phyloP scores from a whole-genome alignment of 495 filamentous ascomycete genomes.

The Aspergillus asperescens region DNA sequence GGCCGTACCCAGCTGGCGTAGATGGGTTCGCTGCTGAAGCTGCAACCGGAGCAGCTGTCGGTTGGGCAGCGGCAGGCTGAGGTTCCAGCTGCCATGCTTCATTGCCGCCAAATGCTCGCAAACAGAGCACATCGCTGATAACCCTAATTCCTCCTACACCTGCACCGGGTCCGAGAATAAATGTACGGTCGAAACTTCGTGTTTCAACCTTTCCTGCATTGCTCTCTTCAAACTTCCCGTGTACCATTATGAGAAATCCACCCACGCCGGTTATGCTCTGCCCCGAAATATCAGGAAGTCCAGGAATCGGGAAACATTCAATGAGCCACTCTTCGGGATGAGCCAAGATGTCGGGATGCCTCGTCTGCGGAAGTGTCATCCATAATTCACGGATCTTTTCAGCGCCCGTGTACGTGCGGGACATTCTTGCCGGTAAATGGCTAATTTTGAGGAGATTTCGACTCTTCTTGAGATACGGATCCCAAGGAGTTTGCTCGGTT shows the following conservation, averaged over 20 bases:
- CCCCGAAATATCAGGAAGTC: conserved; percentile 65
- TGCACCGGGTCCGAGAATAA: conserved; percentile 73
- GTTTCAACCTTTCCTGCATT: conserved; percentile 48
- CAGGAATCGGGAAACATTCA: conserved; percentile 72
- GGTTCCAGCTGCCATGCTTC: conserved; percentile 52
- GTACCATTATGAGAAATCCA: conserved; percentile 72
- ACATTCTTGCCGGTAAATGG: conserved; percentile 51
- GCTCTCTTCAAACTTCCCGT: conserved; percentile 78
- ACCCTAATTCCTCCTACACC: conserved; percentile 62
- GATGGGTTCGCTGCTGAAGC: conserved; percentile 19
- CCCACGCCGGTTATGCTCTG: conserved; percentile 59
- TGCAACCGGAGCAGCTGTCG: conserved; percentile 6
- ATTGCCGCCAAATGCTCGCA: conserved; percentile 61
- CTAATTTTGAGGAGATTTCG: conserved; percentile 72
- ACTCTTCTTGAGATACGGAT: conserved; percentile 70
- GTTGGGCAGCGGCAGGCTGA: conserved; percentile 18
- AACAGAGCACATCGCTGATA: conserved; percentile 69
- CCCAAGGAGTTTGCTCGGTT: conserved; percentile 52
- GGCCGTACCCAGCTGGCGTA: conserved; percentile 38
- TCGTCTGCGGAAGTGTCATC: conserved; percentile 64
- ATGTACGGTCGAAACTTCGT: conserved; percentile 80
- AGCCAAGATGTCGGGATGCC: conserved; percentile 61
- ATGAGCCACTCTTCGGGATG: conserved; percentile 67
- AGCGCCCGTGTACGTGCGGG: conserved; percentile 59
- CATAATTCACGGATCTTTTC: conserved; percentile 65